These are phyloP conservation scores for Helotiales sp. DNA, from an alignment of 2,329 filamentous ascomycete genomes.

Conservation along the genomic window DNA sequence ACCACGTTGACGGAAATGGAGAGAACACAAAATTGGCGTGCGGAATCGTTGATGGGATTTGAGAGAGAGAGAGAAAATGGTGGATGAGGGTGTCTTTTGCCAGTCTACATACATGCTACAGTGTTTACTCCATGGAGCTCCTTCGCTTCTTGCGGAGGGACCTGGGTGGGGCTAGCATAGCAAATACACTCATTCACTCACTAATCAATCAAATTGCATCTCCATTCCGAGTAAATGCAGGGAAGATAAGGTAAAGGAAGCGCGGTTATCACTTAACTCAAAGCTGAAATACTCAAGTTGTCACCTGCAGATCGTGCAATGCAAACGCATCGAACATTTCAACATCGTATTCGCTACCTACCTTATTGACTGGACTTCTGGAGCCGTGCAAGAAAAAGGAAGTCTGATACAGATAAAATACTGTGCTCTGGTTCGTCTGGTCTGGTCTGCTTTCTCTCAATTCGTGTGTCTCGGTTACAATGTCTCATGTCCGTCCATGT, in stretches of 20 bases:
- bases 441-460: no score
- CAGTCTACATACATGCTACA: not conserved
- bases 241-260: no score
- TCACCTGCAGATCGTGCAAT: not conserved
- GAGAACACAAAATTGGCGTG: not conserved
- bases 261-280: no score
- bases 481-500: not conserved
- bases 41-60: not conserved
- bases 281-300: not conserved
- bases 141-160: not conserved
- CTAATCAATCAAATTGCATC: not conserved
- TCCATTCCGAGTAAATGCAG: no score
- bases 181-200: not conserved
- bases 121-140: no score
- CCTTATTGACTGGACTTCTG: no score
- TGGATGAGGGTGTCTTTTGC: not conserved
- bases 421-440: not conserved
- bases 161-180: not conserved
- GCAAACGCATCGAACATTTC: not conserved
- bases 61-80: not conserved
- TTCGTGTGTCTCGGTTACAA: not conserved
- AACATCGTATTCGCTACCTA: not conserved
- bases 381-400: no score
- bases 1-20: not conserved
- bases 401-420: no score